Conservation (phyloP, 2,329 filamentous ascomycete genomes). For the Leptographium radiaticola region DNA sequence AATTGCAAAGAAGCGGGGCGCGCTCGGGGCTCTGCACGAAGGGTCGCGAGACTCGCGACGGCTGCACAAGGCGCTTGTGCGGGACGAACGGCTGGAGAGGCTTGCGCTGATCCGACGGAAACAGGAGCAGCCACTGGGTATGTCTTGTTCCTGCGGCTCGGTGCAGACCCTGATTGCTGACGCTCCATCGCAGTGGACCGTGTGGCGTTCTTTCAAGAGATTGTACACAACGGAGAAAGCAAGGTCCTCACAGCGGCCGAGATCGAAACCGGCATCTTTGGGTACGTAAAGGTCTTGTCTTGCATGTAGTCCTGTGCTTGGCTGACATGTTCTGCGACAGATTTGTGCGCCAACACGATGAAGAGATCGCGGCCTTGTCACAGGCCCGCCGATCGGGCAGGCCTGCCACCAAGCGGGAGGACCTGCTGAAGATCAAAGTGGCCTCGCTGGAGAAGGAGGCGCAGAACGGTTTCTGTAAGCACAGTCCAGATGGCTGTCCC, state of each 20-base stretch:
- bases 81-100: constrained; percentile 73
- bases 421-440: constrained; percentile 60
- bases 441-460: constrained; percentile 66
- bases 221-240: constrained; percentile 37
- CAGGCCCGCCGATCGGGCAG: constrained; percentile 64
- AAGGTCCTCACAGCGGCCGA: constrained; percentile 38
- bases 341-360: constrained; percentile 55
- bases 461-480: constrained; percentile 65
- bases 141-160: constrained; percentile 13
- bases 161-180: neutral
- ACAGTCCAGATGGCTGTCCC: neutral
- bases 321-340: constrained; percentile 21
- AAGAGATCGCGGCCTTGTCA: constrained; percentile 53
- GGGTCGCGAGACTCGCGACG: constrained; percentile 78
- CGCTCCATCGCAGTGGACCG: constrained; percentile 8
- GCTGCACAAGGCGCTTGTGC: constrained; percentile 62
- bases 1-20: constrained; percentile 65
- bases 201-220: constrained; percentile 34
- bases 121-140: constrained; percentile 62
- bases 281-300: constrained; percentile 31
- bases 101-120: constrained; percentile 57
- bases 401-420: constrained; percentile 64
- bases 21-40: constrained; percentile 66
- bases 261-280: constrained; percentile 48
- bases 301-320: neutral